Percentiles rank a stretch among this genome's conserved stretches.
Conservation (phyloP, 176 grass and related monocot genomes). For the Bromus sterilis region DNA sequence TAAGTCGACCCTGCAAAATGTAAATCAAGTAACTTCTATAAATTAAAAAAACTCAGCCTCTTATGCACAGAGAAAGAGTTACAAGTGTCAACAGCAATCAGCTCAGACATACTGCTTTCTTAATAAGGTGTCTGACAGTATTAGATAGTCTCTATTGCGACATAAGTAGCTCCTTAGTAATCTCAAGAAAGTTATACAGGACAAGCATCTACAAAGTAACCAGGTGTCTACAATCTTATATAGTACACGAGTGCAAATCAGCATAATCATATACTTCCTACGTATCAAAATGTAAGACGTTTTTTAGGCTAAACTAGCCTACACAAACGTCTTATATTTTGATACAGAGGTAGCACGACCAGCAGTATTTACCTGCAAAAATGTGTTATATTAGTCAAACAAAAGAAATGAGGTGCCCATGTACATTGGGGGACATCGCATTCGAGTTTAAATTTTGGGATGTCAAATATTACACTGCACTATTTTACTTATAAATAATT, state of each 20-base stretch:
- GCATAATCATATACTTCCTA: background rate
- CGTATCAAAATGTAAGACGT: too few species aligned
- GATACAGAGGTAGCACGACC: too few species aligned
- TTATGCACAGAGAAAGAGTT: background rate
- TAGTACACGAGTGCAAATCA: background rate
- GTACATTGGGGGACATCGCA: background rate
- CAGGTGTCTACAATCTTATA: background rate
- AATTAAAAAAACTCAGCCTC: background rate
- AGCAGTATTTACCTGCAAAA: background rate
- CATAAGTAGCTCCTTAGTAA: background rate
- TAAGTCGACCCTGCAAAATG: slow-evolving; percentile 67
- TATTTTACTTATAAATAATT: background rate
- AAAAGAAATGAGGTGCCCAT: background rate
- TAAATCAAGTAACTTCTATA: background rate
- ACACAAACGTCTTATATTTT: too few species aligned
- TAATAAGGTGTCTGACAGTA: background rate
- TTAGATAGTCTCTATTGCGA: background rate
- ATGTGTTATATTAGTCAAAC: background rate
- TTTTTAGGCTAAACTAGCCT: too few species aligned
- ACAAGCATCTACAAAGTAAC: background rate
- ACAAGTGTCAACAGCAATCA: background rate
- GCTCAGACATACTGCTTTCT: background rate
- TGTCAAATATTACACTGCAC: background rate
- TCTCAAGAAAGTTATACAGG: background rate
- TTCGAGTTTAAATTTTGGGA: background rate